These are phyloP conservation scores for Huntiella abstrusa DNA, from an alignment of 2,329 filamentous ascomycete species.

Conservation along the genomic window DNA sequence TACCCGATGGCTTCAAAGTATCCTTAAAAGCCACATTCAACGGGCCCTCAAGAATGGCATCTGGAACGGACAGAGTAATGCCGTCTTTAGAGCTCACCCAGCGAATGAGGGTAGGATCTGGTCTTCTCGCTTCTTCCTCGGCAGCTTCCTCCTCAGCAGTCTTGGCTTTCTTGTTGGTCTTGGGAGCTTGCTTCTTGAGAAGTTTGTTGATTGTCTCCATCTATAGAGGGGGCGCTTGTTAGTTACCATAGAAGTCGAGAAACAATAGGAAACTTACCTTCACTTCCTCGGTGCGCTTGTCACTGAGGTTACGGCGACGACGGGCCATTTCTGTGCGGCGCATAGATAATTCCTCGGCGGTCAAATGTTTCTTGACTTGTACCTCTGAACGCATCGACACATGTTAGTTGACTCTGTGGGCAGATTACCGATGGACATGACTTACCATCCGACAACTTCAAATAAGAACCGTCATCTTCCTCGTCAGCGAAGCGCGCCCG, in stretches of 20 bases:
- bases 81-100: constrained; percentile 53
- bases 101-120: constrained; percentile 45
- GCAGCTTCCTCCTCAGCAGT: constrained; percentile 18
- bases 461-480: constrained; percentile 26
- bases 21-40: constrained; percentile 37
- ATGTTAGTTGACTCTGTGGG: background rate
- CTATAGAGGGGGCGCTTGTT: constrained; percentile 22
- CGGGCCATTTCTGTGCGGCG: constrained; percentile 43
- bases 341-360: constrained; percentile 43
- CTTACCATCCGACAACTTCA: constrained; percentile 43
- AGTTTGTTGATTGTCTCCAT: constrained; percentile 86
- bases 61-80: constrained; percentile 42
- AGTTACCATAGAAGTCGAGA: background rate
- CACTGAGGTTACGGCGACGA: constrained; percentile 40
- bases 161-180: constrained; percentile 39
- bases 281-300: constrained; percentile 45
- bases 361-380: constrained; percentile 43
- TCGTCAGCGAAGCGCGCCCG: constrained; percentile 39
- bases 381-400: constrained; percentile 32
- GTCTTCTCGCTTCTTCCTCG: constrained; percentile 31
- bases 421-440: background rate
- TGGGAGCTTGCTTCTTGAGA: constrained; percentile 68
- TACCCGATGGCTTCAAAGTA: constrained; percentile 13
- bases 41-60: constrained; percentile 47
- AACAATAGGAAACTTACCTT: constrained; percentile 25